Conservation (phyloP, 208 protist species). For the Vickermania ingenoplastis region DNA sequence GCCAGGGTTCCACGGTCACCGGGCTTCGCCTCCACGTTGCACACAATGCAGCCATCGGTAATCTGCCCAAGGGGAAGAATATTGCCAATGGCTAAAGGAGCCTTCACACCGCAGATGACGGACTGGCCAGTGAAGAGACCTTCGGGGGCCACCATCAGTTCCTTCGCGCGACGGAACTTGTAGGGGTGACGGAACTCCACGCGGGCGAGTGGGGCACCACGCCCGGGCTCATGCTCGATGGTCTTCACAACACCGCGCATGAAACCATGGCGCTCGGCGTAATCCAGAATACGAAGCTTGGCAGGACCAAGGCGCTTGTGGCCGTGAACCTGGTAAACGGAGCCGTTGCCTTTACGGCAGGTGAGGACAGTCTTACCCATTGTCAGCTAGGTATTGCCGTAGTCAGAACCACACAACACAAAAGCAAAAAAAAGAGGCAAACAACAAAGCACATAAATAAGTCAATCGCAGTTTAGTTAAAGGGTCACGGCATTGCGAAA, state of each 20-base stretch:
- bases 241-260: constrained; percentile 80
- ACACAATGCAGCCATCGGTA: constrained; percentile 99
- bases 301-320: constrained; percentile 94
- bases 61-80: constrained; percentile 94
- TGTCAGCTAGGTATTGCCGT: no score
- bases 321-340: constrained; percentile 89
- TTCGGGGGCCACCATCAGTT: constrained; percentile 97
- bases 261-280: constrained; percentile 95
- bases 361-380: constrained; percentile 86
- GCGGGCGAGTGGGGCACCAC: constrained; percentile 97
- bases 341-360: constrained; percentile 93
- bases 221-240: constrained; percentile 98
- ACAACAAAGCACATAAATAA: no score
- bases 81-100: constrained; percentile 95
- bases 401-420: no score
- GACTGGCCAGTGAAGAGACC: constrained; percentile 99
- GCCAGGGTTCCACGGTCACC: constrained; percentile 95
- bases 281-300: constrained; percentile 95
- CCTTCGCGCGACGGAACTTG: constrained; percentile 86
- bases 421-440: constrained; percentile 93
- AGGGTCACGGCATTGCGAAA: no score
- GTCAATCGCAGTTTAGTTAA: no score
- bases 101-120: constrained; percentile 97
- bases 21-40: constrained; percentile 97
- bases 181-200: constrained; percentile 97